Conservation (phyloP, 2,329 filamentous ascomycete genomes). For the Sclerotinia sclerotiorum region DNA sequence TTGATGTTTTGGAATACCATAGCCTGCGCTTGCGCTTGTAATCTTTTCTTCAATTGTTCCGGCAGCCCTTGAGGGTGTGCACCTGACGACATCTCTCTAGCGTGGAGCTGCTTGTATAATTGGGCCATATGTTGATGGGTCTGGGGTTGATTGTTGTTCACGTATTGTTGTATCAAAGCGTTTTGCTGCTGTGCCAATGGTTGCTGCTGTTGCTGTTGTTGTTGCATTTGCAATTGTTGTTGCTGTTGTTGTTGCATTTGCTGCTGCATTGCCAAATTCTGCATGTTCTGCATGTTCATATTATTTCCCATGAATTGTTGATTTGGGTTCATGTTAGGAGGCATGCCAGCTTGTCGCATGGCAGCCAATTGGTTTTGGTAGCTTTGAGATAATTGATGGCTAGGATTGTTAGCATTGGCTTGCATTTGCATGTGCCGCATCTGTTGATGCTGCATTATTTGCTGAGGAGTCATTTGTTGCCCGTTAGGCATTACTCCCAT, state of each 20-base stretch:
- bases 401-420: constrained; percentile 15
- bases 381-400: constrained; percentile 11
- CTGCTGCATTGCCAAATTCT: constrained; percentile 9
- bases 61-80: constrained; percentile 12
- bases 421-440: constrained; percentile 21
- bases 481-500: constrained; percentile 18
- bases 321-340: constrained; percentile 20
- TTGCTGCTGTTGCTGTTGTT: constrained; percentile 12
- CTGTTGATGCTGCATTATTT: constrained; percentile 20
- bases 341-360: constrained; percentile 18
- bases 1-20: constrained; percentile 1
- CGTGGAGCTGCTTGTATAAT: constrained; percentile 2
- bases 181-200: background rate
- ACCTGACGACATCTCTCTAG: background rate
- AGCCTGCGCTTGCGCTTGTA: background rate
- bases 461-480: constrained; percentile 20
- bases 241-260: constrained; percentile 9
- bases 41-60: background rate
- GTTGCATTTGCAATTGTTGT: background rate
- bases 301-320: constrained; percentile 19
- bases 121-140: background rate
- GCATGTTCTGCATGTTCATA: constrained; percentile 22
- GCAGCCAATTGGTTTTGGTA: constrained; percentile 19
- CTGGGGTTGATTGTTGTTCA: background rate
- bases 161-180: constrained; percentile 7